Evolutionary conservation across 495 filamentous ascomycete species (phyloP), one percentile per base, ranked within the genome.

Genomic region (Melanomma pulvis-pyrius): DNA sequence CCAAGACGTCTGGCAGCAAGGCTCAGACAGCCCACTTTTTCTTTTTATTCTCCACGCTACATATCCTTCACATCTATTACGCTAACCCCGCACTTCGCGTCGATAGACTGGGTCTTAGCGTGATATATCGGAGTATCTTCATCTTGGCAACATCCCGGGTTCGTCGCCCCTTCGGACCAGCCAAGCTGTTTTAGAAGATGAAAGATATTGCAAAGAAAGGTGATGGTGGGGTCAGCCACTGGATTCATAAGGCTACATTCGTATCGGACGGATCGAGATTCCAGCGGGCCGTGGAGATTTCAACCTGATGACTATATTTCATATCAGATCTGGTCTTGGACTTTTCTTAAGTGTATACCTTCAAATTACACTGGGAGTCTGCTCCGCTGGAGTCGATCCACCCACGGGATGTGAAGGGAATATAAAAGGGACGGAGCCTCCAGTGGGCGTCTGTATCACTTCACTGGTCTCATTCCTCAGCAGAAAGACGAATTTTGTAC

Each of bases 291-390:
- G 55, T 47, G 9, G 46, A 60, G 8, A 32, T 7, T 24, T 46
- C 47, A n/a, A 53, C 61, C 63, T 30, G 56, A 61, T 55, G 63
- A 67, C 63, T 32, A 21, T 44, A 47, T 47, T 61, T 65, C 62
- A 67, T 54, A 52, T 67, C 30, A 44, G 19, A 53, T 17, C n/a
- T 17, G 22, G 56, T 46, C 49, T 61, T 60, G 57, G 49, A 22
- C 15, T 30, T 4, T 15, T 60, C 46, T 19, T 17, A 39, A 44
- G 39, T 24, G 2, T 50, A 44, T 24, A 60, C 17, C n/a, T 25
- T 13, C 63, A 67, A 67, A 60, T 2, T 67, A 44, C 21, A 22
- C 22, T 55, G 47, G 32, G 55, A 25, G 7, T 21, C 22, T 19
- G 28, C 41, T 32, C 32, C 34, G 13, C 28, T 1, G 11, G 8